Conservation (phyloP, 2,329 filamentous ascomycete species). For the Diplodia scrobiculata region DNA sequence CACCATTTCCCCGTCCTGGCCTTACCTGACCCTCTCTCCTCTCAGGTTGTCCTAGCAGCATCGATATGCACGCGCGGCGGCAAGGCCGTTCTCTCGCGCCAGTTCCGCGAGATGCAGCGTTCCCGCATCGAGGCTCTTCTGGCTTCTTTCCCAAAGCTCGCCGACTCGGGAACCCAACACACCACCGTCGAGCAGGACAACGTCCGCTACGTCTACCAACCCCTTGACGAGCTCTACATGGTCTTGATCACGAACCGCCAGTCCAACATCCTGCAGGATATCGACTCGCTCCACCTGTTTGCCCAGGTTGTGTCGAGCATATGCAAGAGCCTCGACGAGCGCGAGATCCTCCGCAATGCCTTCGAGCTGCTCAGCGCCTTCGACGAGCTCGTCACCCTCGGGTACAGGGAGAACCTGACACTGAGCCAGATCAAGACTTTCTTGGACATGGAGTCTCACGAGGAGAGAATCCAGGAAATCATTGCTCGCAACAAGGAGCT, state of each 20-base stretch:
- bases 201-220: conserved; percentile 99
- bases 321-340: conserved; percentile 93
- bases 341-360: conserved; percentile 91
- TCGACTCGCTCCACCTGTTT: conserved; percentile 96
- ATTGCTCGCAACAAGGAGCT: conserved; percentile 98
- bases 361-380: conserved; percentile 96
- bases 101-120: conserved; percentile 96
- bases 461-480: conserved; percentile 98
- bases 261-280: conserved; percentile 98
- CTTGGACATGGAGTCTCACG: conserved; percentile 98
- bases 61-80: conserved; percentile 98
- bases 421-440: conserved; percentile 99
- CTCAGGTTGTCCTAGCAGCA: conserved; percentile 92
- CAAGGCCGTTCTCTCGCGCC: conserved; percentile 95
- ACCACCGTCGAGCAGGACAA: conserved; percentile 99
- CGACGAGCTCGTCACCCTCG: conserved; percentile 92
- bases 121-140: conserved; percentile 95
- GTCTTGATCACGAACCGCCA: conserved; percentile 99
- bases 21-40: conserved; percentile 14
- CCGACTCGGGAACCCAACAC: conserved; percentile 93
- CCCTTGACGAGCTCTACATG: conserved; percentile 98
- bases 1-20: neutral
- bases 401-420: conserved; percentile 94
- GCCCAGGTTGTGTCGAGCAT: conserved; percentile 96
- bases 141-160: conserved; percentile 95